Conservation (phyloP, 2,329 filamentous ascomycete genomes). For the Fusarium sp. region DNA sequence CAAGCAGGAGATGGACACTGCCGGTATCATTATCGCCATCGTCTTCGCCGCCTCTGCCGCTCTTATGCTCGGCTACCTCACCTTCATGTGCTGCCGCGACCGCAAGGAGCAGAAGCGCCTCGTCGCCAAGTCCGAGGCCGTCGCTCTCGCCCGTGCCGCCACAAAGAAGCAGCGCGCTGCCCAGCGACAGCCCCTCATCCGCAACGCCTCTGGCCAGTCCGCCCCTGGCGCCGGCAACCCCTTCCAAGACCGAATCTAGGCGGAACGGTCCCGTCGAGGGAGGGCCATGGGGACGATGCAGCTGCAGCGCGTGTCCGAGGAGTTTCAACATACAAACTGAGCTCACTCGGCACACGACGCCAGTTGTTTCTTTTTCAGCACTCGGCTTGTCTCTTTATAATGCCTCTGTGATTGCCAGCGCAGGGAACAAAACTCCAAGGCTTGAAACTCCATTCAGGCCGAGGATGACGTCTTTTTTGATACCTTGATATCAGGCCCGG, state of each 20-base stretch:
- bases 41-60: slow-evolving; percentile 62
- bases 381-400: slow-evolving; percentile 28
- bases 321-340: slow-evolving; percentile 19
- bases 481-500: slow-evolving; percentile 47
- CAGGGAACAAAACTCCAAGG: slow-evolving; percentile 16
- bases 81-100: slow-evolving; percentile 68
- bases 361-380: slow-evolving; percentile 5
- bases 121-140: slow-evolving; percentile 64
- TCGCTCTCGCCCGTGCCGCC: slow-evolving; percentile 65
- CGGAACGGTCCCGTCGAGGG: slow-evolving; percentile 37
- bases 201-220: slow-evolving; percentile 48
- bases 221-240: slow-evolving; percentile 50
- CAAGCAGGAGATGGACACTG: slow-evolving; percentile 58
- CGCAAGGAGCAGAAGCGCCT: slow-evolving; percentile 61
- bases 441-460: slow-evolving; percentile 28
- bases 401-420: slow-evolving; percentile 22
- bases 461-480: slow-evolving; percentile 45
- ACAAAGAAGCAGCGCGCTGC: slow-evolving; percentile 60
- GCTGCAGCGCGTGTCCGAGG: slow-evolving; percentile 43
- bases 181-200: slow-evolving; percentile 58
- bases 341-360: neutral
- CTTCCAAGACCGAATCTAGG: slow-evolving; percentile 58
- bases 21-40: slow-evolving; percentile 65
- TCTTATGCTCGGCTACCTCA: slow-evolving; percentile 58
- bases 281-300: slow-evolving; percentile 29